Base-by-base conservation (phyloP, 306 rosid genomes). In the Argentina anserina region DNA sequence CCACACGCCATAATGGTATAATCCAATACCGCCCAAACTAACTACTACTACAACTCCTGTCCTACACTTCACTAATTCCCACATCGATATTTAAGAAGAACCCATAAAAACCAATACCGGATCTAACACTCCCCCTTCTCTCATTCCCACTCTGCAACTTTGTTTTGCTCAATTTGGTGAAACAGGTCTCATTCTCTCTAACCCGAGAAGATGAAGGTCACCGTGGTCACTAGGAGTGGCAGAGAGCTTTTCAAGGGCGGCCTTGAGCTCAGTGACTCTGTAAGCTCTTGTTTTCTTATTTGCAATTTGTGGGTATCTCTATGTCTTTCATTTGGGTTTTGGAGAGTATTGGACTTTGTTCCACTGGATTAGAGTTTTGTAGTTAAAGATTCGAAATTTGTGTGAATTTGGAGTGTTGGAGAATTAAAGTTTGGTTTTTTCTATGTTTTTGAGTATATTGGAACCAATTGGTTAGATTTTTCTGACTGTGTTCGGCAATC, bases 191-290 rank as follows among this genome's bases (percentile, higher is more conserved):
- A 55, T 71, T 77, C 58, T 70, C 60, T 58, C 28, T 73, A 40
- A 37, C 72, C 34, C 76, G 70, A 29, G 17, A 81, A 75, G 81
- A 94, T 94, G 99, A 94, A 91, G 93, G 86, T 94, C 61, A 37
- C 64, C 62, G 86, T 94, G 42, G 93, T 94, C 81, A 84, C 96
- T 18, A 84, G 97, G 66, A 88, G 89, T 77, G 96, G 99, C 49
- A 84, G 86, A 82, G 97, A 94, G 75, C 71, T 94, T 41, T 41
- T 91, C 37, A 90, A 87, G 81, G 97, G 96, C 36, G 99, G 96
- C 78, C 75, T 91, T 74, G 85, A 86, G 82, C 87, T 94, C 75
- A 64, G 59, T 56, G 93, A 91, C 77, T 84, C 93, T 69, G 99
- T 94, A 88, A 53, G 96, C 71, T 37, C 60, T 63, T 58, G 26